Evolutionary conservation across 2,329 filamentous ascomycete genomes (phyloP), one percentile per base, ranked within the genome.

Genomic region (Talaromyces amestolkiae): DNA sequence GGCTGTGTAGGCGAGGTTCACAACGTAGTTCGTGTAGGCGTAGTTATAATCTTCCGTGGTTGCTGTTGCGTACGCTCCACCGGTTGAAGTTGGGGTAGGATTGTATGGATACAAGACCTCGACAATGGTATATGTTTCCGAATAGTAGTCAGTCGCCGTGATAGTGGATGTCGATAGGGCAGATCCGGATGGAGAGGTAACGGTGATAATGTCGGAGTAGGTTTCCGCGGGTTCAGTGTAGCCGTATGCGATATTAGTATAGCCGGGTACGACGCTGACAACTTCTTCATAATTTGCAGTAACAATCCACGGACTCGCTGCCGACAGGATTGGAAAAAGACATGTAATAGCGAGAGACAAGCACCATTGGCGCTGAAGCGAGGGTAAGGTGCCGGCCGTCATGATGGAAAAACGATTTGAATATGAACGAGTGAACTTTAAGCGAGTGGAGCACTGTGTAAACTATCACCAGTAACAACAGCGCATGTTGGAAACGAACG

Each of bases 271-370:
- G 2, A 70, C 71, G 10, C 56, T 54, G 35, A 65, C 22, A 9
- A 66, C 59, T 49, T 69, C 64, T 64, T 75, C 68, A 31, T 71
- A 75, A 61, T 68, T 61, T 41, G 72, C 70, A 3, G 74, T 76
- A 39, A 72, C 71, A 31, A 76, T 72, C 74, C 74, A 76, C 10
- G 74, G 74, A 8, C 67, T 69, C 1, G 73, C 73, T 33, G 45
- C 35, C 19, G 54, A 47, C 24, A 58, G 11, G 31, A 56, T 24
- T 17, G 64, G 24, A 67, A 69, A 69, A 64, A 71, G 64, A 10
- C 70, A 67, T 59, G 68, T 59, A 43, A 59, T 61, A 39, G 64
- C 66, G 68, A 70, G 54, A 70, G 53, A 63, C 24, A 74, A 53
- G 15, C 69, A 69, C 69, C 71, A 61, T 43, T 70, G 47, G 27